These are phyloP conservation scores for Carex arenaria DNA, from an alignment of 202 grass and related monocot species.

Conservation along the genomic window DNA sequence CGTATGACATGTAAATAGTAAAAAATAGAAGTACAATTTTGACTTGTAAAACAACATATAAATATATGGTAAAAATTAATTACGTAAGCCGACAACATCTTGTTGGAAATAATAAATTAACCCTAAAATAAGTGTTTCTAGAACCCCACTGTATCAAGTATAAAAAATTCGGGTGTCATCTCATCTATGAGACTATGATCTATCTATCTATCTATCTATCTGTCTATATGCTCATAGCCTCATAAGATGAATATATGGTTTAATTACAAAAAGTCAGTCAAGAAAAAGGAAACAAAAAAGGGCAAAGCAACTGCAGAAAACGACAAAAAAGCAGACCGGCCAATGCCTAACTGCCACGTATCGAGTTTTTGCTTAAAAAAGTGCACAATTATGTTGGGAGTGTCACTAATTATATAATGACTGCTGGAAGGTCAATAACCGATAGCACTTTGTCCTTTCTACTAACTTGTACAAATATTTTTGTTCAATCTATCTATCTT, in stretches of 20 bases:
- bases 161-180: background rate
- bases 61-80: background rate
- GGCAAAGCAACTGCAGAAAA: background rate
- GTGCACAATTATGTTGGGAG: background rate
- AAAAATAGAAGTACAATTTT: background rate
- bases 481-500: background rate
- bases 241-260: background rate
- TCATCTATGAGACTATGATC: background rate
- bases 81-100: background rate
- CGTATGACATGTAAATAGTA: background rate
- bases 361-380: background rate
- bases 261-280: background rate
- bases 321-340: constrained; percentile 1
- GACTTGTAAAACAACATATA: background rate
- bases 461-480: background rate
- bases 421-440: background rate
- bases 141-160: background rate
- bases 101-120: background rate
- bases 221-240: too few relatives aligned
- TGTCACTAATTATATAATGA: background rate
- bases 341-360: background rate
- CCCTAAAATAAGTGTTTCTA: background rate
- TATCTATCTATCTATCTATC: too few relatives aligned
- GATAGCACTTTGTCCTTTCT: background rate
- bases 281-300: background rate